Conservation (phyloP, 371 early-diverging fungal species). For the Syncephalis plumigaleata region DNA sequence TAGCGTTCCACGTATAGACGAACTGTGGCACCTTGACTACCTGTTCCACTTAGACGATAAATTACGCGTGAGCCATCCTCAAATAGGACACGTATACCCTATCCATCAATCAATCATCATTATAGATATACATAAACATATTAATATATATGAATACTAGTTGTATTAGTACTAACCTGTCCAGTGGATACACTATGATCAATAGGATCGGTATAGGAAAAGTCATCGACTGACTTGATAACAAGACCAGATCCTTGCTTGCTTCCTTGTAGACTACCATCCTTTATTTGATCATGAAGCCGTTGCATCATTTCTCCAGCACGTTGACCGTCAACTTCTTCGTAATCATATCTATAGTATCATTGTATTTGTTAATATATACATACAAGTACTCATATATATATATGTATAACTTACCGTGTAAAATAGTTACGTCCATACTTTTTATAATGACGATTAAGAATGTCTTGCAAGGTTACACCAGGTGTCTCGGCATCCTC, state of each 20-base stretch:
- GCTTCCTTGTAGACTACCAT: slow-evolving; percentile 57
- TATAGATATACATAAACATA: neutral
- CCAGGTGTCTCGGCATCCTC: slow-evolving; percentile 34
- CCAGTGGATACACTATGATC: slow-evolving; percentile 71
- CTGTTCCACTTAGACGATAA: slow-evolving; percentile 87
- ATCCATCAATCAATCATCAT: neutral
- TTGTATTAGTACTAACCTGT: slow-evolving; percentile 46
- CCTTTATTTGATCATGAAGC: slow-evolving; percentile 27
- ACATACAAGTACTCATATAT: neutral
- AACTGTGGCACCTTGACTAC: slow-evolving; percentile 89
- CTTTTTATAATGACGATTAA: slow-evolving; percentile 52
- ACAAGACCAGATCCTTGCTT: slow-evolving; percentile 37
- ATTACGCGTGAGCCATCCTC: slow-evolving; percentile 80
- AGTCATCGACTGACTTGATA: slow-evolving; percentile 56
- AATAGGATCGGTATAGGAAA: slow-evolving; percentile 86
- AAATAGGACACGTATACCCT: slow-evolving; percentile 82
- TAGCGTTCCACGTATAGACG: slow-evolving; percentile 93
- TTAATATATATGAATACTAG: too few species aligned
- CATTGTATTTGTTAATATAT: slow-evolving; percentile 7
- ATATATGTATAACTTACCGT: slow-evolving; percentile 15
- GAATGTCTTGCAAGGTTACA: slow-evolving; percentile 51
- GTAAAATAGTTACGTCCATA: slow-evolving; percentile 97
- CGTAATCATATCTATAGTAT: slow-evolving; percentile 63
- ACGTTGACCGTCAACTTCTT: slow-evolving; percentile 73
- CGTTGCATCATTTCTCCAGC: slow-evolving; percentile 64